Evolutionary conservation across 2,329 filamentous ascomycete genomes (phyloP), one percentile per base, ranked within the genome.

Genomic region (Fusarium sp.): DNA sequence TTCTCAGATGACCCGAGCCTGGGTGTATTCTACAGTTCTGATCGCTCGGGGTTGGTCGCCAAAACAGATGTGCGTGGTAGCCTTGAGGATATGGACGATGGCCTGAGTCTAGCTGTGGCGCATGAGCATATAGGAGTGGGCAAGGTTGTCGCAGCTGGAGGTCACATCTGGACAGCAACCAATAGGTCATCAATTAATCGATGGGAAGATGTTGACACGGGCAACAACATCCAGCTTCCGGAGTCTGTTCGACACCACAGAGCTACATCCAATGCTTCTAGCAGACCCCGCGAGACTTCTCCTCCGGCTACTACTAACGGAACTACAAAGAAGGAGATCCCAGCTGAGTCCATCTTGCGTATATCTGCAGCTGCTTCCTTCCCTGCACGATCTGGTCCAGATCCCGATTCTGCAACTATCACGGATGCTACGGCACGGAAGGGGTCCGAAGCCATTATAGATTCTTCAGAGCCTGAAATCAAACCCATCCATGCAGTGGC

Each of bases 1-100:
- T 97, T 93, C 82, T 98, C 96, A 0, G 92, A 96, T 61, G 91
- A 97, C 77, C 95, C 95, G 2, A 89, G 93, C 66, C 88, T 99
- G 8, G 92, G 92, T 15, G 90, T 98, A 36, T 98, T 99, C 82
- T 98, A 98, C 84, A 98, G 96, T 63, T 94, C 93, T 76, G 96
- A 99, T 83, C 92, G 96, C 58, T 95, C 94, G 3, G 96, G 96
- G 6, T 84, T 98, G 70, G 92, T 99, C n/a, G 96, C 95, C 62
- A 99, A 98, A 86, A 98, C 96, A 2, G 96, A 99, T 81, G 92
- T 96, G 32, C 90, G 95, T 73, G 89, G 89, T 18, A 90, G 91
- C 65, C 87, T 91, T 17, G 85, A 85, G 26, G 83, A 87, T 73
- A 88, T 96, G 82, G 95, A 98, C 78, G 93, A 98, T 77, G 96